Percentiles rank a stretch among this genome's conserved stretches.
These are phyloP conservation scores for Hypomontagnella submonticulosa DNA, from an alignment of 495 filamentous ascomycete genomes.

Conservation along the genomic window DNA sequence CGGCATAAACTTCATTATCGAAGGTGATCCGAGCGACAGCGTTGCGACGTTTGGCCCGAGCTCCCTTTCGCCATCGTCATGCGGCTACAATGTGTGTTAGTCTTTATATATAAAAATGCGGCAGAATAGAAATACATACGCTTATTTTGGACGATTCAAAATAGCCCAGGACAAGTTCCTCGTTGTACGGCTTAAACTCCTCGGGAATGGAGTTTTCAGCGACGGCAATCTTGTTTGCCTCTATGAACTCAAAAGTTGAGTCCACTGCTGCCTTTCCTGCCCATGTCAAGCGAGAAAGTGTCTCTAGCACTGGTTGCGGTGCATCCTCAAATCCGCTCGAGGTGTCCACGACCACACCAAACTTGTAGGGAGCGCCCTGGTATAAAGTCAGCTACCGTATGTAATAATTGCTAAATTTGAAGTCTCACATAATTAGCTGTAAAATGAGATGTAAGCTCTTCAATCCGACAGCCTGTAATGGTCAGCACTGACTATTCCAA, in stretches of 20 bases:
- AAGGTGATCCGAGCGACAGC: slow-evolving; percentile 75
- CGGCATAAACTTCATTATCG: slow-evolving; percentile 75
- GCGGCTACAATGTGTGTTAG: slow-evolving; percentile 67
- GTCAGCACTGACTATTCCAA: slow-evolving; percentile 12
- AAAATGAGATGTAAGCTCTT: slow-evolving; percentile 73
- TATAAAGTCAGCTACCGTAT: slow-evolving; percentile 28
- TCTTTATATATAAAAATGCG: slow-evolving; percentile 3
- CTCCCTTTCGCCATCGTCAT: slow-evolving; percentile 84
- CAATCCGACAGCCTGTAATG: slow-evolving; percentile 47
- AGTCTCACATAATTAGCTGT: slow-evolving; percentile 74
- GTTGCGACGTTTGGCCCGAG: slow-evolving; percentile 82
- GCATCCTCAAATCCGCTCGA: slow-evolving; percentile 72
- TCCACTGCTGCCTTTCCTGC: slow-evolving; percentile 62
- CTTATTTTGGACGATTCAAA: slow-evolving; percentile 74
- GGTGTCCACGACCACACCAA: slow-evolving; percentile 69
- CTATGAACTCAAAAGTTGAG: slow-evolving; percentile 35
- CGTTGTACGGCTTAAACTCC: slow-evolving; percentile 69
- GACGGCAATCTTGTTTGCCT: background rate
- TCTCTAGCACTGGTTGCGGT: slow-evolving; percentile 63
- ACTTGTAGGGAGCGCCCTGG: slow-evolving; percentile 87
- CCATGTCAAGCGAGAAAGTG: slow-evolving; percentile 73
- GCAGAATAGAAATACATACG: slow-evolving; percentile 58
- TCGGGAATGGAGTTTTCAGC: slow-evolving; percentile 23
- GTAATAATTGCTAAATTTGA: background rate
- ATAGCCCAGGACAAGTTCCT: slow-evolving; percentile 79